These are phyloP conservation scores for Periconia macrospinosa DNA, from an alignment of 2,329 filamentous ascomycete genomes.

Conservation along the genomic window DNA sequence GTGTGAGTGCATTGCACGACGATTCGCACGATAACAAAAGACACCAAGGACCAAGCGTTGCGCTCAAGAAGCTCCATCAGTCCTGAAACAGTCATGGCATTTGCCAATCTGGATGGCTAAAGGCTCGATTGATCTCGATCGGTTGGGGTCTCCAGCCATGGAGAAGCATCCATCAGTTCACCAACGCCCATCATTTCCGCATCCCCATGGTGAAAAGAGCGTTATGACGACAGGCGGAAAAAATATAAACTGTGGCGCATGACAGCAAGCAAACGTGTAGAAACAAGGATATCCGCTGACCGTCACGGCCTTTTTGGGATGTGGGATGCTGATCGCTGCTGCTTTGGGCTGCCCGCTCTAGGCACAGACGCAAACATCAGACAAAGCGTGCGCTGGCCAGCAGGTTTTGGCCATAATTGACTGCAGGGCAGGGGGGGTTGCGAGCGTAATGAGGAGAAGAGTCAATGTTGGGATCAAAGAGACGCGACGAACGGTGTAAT, in stretches of 20 bases:
- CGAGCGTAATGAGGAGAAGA: not conserved
- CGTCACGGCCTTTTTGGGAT: constrained; percentile 14
- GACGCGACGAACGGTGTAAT: not conserved
- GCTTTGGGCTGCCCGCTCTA: constrained; percentile 5
- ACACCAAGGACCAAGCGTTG: not conserved
- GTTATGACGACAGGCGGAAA: constrained; percentile 11
- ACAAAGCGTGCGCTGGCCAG: constrained; percentile 5
- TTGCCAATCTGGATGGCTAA: not conserved
- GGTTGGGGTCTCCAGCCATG: not conserved
- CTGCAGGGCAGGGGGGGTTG: not conserved
- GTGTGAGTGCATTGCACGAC: not conserved
- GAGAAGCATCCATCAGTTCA: constrained; percentile 1
- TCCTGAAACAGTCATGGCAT: not conserved
- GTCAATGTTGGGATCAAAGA: not conserved
- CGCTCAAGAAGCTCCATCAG: not conserved
- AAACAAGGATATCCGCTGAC: constrained; percentile 8
- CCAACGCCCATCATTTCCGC: constrained; percentile 1
- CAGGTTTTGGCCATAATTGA: constrained; percentile 11
- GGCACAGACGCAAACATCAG: not conserved
- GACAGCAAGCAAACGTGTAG: constrained; percentile 1
- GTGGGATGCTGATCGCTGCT: constrained; percentile 15
- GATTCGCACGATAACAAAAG: constrained; percentile 1
- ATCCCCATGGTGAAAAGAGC: constrained; percentile 6
- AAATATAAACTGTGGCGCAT: constrained; percentile 19
- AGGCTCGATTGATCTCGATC: not conserved